phyloP scores from a whole-genome alignment of 352 stramenopile species.

The Elongisporangium undulatum region DNA sequence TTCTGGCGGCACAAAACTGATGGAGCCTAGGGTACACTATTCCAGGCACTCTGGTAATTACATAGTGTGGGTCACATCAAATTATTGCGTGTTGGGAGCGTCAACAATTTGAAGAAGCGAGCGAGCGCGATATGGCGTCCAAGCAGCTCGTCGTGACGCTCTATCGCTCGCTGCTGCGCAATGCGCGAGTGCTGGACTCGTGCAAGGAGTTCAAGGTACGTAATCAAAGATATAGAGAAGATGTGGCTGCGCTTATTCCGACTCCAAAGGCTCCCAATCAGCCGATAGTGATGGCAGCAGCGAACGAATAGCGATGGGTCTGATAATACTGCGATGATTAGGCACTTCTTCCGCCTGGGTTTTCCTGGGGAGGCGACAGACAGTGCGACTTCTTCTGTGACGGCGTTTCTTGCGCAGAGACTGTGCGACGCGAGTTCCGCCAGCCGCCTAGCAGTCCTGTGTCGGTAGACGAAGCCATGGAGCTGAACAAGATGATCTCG shows the following conservation, averaged over 20 bases:
- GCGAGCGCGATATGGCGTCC: constrained; percentile 27
- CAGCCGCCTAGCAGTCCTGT: constrained; percentile 1
- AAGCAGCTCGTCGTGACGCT: constrained; percentile 56
- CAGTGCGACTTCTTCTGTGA: constrained; percentile 62
- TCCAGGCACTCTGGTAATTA: neutral
- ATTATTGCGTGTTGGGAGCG: neutral
- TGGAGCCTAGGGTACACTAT: neutral
- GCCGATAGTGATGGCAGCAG: too few species aligned
- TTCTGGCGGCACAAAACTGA: constrained; percentile 7
- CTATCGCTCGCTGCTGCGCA: constrained; percentile 66
- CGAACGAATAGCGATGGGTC: neutral
- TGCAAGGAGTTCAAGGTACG: constrained; percentile 58
- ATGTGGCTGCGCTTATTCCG: neutral
- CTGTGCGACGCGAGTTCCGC: constrained; percentile 52
- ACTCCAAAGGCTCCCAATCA: neutral
- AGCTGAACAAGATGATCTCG: constrained; percentile 57
- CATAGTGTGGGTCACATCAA: neutral
- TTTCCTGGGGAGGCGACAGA: constrained; percentile 47
- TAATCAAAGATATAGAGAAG: neutral
- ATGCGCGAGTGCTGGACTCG: constrained; percentile 55
- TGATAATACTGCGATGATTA: constrained; percentile 8
- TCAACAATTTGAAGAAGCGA: constrained; percentile 4
- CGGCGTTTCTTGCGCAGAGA: constrained; percentile 44
- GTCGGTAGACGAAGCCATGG: constrained; percentile 58
- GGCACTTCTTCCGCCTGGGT: constrained; percentile 56